Evolutionary conservation across 257 asterid genomes (phyloP), one percentile per base, ranked within the genome.

Genomic region (Solanum paucissectum): DNA sequence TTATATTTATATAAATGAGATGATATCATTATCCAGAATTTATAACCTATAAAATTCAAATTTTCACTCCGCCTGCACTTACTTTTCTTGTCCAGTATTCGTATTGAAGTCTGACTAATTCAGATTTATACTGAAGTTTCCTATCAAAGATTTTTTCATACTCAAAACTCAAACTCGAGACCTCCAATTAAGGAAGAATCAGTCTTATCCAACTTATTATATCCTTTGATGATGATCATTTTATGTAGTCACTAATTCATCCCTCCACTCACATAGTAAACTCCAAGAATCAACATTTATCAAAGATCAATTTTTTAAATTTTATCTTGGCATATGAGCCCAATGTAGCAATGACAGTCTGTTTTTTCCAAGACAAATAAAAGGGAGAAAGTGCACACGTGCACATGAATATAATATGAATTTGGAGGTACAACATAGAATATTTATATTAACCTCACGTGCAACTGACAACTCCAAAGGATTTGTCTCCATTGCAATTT

Each of bases 401-500:
- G 88, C 91, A 74, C 89, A 86, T 87, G 91, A 88, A 74, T 38
- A 88, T 82, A 72, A 86, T 14, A 58, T n/a, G 27, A 58, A 21
- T 58, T 3, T 58, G 72, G 33, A 64, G 32, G 72, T n/a, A n/a
- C 46, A 62, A 27, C 36, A 60, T 84, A 72, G 20, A 46, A 76
- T 83, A 74, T 73, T 66, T 66, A n/a, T 71, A 71, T 33, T 29
- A 77, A 75, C 79, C 91, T 66, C 91, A 84, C 88, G 89, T 87
- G 91, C 91, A 84, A 84, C 58, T 87, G 60, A 73, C 71, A 58
- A 87, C 75, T 72, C 84, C 46, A 82, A 89, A 33, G 23, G 82
- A 49, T 72, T 87, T 84, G 89, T 87, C 88, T 66, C 36, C 84
- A 44, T 44, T 42, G 36, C 64, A 82, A 49, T 46, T 86, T 88